A percentile compares a stretch with the other conserved stretches of the same genome.
phyloP scores from a whole-genome alignment of 345 rosid genomes.

The Isatis tinctoria region DNA sequence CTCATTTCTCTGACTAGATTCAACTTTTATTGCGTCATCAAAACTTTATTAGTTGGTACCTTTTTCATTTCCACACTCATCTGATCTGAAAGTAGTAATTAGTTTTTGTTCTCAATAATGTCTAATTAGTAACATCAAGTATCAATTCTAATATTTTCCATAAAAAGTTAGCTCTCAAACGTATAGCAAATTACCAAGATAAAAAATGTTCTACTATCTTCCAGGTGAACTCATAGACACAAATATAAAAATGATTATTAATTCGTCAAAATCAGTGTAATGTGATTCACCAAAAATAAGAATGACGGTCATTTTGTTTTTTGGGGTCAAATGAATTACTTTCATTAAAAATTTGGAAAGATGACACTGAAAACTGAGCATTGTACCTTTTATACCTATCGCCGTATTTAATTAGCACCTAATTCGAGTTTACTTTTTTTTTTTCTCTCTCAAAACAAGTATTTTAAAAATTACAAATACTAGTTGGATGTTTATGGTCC shows the following conservation, averaged over 20 bases:
- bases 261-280: background rate
- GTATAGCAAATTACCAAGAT: background rate
- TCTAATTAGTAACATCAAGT: conserved; percentile 11
- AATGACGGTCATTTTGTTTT: too few species aligned
- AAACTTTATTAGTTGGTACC: conserved; percentile 24
- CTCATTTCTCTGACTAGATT: conserved; percentile 27
- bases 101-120: background rate
- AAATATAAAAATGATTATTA: background rate
- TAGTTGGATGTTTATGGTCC: conserved; percentile 1
- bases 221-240: background rate
- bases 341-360: background rate
- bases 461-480: background rate
- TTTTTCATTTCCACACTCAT: background rate
- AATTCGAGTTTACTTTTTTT: background rate
- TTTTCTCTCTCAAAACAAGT: background rate
- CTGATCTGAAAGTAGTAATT: background rate
- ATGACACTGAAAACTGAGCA: conserved; percentile 13
- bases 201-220: background rate
- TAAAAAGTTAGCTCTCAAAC: background rate
- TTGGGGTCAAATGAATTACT: background rate
- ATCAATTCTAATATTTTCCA: background rate
- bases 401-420: background rate
- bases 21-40: conserved; percentile 29
- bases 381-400: background rate
- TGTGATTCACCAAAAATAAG: background rate